phyloP scores from a whole-genome alignment of 192 early-diverging fungal species.

The Linnemannia schmuckeri region DNA sequence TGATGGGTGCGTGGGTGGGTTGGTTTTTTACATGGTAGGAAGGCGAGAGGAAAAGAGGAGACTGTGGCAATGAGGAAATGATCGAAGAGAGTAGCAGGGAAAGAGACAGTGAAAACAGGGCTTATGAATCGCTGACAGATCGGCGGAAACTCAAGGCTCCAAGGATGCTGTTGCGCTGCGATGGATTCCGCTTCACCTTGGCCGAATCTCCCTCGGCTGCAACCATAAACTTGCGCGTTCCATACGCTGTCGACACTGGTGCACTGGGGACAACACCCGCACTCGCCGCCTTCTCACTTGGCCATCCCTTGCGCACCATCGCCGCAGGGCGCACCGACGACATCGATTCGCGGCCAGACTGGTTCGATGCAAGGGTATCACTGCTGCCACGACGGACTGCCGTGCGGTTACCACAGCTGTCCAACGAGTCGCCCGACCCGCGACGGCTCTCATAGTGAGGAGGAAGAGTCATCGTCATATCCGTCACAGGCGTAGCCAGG shows the following conservation, averaged over 20 bases:
- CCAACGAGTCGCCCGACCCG: constrained; percentile 36
- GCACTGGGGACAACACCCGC: constrained; percentile 49
- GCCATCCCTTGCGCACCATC: constrained; percentile 54
- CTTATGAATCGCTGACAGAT: constrained; percentile 11
- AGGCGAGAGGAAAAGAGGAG: background rate
- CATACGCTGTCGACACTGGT: constrained; percentile 23
- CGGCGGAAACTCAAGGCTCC: constrained; percentile 45
- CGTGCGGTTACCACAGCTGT: constrained; percentile 2
- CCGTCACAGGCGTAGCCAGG: constrained; percentile 11
- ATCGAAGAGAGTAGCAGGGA: background rate
- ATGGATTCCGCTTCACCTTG: constrained; percentile 36
- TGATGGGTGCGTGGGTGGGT: background rate
- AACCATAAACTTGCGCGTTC: constrained; percentile 53
- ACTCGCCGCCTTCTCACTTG: constrained; percentile 52
- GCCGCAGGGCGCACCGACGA: constrained; percentile 34
- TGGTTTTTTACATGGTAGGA: background rate
- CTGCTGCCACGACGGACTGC: constrained; percentile 34
- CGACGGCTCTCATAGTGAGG: constrained; percentile 30
- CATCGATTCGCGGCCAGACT: constrained; percentile 39
- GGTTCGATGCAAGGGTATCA: constrained; percentile 33
- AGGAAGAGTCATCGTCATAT: constrained; percentile 28
- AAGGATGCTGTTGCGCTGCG: constrained; percentile 41
- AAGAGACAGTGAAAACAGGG: background rate
- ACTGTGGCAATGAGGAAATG: background rate
- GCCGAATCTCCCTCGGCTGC: background rate